Evolutionary conservation across 352 stramenopile species (phyloP), one percentile per base, ranked within the genome.

Genomic region (Pythium chondricola): DNA sequence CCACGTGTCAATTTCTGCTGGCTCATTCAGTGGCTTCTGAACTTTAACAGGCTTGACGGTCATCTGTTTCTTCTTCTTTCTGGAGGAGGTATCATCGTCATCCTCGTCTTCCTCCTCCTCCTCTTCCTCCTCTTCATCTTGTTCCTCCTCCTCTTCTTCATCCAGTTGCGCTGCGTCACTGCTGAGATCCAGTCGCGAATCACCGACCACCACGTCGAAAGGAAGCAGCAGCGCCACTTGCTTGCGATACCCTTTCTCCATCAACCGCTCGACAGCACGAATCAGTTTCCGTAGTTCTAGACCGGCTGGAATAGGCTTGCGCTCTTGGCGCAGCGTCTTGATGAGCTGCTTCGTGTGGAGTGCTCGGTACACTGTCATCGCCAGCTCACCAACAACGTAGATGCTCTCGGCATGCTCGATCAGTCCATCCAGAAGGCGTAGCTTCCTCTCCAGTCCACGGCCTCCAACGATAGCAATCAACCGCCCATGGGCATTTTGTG

Each of bases 351-450:
- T 59, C 16, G 58, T 57, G 31, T 59, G 61, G 4, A 84, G 32
- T 33, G 87, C 66, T 24, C 75, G 67, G 35, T 70, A 81, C 2
- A 92, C 36, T 30, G 67, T 68, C 39, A 73, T 67, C 0, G 75
- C 80, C 8, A 89, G 39, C 38, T 85, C 73, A 14, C 77, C 77
- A 8, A 76, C 71, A 52, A 92, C 75, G 52, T 81, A 92, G 31
- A 92, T 71, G 25, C 56, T 45, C 6, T 80, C 46, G 0, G 60
- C 75, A 16, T 72, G 43, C 35, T 92, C 73, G 3, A 92, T 20
- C 31, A 92, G 37, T 9, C 65, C 61, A 48, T 92, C 74, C 42
- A 92, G 71, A 13, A 92, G 27, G 0, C 74, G 76, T 26, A 92
- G 32, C 42, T 92, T 89, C 2, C 47, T 36, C 26, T 76, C 61